Evolutionary conservation across 169 alveolate genomes (phyloP).

Genomic region (Amoebophrya sp.): DNA sequence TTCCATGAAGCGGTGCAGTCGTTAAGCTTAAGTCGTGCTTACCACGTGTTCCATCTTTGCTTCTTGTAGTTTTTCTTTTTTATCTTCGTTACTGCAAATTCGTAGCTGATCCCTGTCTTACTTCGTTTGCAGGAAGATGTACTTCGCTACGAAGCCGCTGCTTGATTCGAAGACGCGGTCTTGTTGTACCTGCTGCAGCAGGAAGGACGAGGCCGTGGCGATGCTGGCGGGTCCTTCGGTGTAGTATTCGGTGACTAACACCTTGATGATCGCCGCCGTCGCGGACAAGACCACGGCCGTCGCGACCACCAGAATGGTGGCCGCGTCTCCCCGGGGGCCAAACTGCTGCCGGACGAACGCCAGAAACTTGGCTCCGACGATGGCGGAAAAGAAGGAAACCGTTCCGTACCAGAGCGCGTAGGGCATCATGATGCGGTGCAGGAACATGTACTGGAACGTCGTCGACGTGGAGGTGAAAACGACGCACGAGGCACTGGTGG

Average conservation of each 20-base stretch:
- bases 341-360: background rate
- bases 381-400: background rate
- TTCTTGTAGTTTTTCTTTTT: no score
- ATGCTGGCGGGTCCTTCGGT: no score
- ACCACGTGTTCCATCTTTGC: no score
- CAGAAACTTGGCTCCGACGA: background rate
- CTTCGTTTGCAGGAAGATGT: no score
- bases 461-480: constrained; percentile 51
- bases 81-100: no score
- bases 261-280: background rate
- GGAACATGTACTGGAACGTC: constrained; percentile 47
- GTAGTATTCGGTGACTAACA: background rate
- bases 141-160: no score
- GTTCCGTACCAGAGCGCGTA: constrained; percentile 31
- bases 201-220: no score
- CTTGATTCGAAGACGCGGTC: no score
- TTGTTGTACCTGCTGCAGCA: no score
- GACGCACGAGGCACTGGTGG: constrained; percentile 47
- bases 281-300: background rate
- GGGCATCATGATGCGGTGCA: constrained; percentile 37
- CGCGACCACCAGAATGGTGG: background rate
- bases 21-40: no score
- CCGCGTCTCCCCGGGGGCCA: background rate
- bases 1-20: no score
- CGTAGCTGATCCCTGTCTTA: no score